These are phyloP conservation scores for Lasiodiplodia theobromae DNA, from an alignment of 2,329 filamentous ascomycete species.

Conservation along the genomic window DNA sequence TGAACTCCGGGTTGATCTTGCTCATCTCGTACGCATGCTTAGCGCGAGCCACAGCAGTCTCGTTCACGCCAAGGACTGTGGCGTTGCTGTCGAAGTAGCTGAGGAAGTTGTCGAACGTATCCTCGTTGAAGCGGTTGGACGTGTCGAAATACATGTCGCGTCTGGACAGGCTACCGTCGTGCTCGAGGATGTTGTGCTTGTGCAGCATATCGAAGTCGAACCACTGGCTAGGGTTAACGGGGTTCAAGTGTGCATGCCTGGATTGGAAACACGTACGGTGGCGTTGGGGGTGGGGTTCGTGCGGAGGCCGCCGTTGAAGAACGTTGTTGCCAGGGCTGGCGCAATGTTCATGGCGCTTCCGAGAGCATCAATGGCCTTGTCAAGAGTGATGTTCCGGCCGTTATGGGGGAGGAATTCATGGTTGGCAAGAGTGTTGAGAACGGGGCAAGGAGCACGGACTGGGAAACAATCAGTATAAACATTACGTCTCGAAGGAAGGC, in stretches of 20 bases:
- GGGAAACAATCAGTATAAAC: slow-evolving; percentile 2
- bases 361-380: slow-evolving; percentile 37
- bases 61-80: slow-evolving; percentile 25
- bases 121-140: slow-evolving; percentile 34
- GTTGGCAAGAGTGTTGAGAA: slow-evolving; percentile 45
- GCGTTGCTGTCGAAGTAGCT: slow-evolving; percentile 27
- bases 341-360: slow-evolving; percentile 43
- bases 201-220: slow-evolving; percentile 43
- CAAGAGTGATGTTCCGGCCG: slow-evolving; percentile 43
- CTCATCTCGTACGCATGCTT: slow-evolving; percentile 33
- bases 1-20: slow-evolving; percentile 34
- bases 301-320: slow-evolving; percentile 35
- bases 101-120: slow-evolving; percentile 38
- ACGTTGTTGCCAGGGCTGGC: slow-evolving; percentile 37
- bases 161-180: slow-evolving; percentile 44
- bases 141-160: slow-evolving; percentile 31
- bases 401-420: slow-evolving; percentile 43
- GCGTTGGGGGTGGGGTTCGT: slow-evolving; percentile 32
- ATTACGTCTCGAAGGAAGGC: neutral
- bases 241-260: neutral
- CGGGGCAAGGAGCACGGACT: slow-evolving; percentile 42
- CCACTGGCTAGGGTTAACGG: slow-evolving; percentile 13
- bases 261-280: neutral
- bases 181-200: slow-evolving; percentile 45
- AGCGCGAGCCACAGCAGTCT: slow-evolving; percentile 30